Conservation (phyloP, 768 basidiomycete genomes). For the Paxillus involutus region DNA sequence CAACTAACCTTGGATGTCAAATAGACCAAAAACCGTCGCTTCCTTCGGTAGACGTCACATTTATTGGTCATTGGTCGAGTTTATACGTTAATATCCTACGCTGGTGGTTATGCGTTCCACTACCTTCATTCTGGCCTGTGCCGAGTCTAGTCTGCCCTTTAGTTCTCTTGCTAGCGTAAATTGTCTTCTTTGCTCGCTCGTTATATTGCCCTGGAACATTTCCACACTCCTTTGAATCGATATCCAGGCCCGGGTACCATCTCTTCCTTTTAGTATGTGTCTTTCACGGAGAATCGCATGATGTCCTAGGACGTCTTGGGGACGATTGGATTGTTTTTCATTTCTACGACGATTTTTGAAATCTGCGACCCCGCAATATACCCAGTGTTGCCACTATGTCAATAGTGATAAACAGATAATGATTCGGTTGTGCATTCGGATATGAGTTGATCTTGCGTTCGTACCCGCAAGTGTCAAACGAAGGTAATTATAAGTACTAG, state of each 20-base stretch:
- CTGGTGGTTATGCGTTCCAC: slow-evolving; percentile 26
- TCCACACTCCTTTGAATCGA: slow-evolving; percentile 61
- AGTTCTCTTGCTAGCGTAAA: slow-evolving; percentile 43
- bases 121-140: slow-evolving; percentile 27
- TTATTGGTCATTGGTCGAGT: slow-evolving; percentile 12
- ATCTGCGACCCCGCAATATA: slow-evolving; percentile 28
- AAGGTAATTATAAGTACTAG: slow-evolving; percentile 12
- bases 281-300: slow-evolving; percentile 33
- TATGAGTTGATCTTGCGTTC: background rate
- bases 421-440: no score
- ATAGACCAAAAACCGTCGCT: slow-evolving; percentile 37
- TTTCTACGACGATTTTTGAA: slow-evolving; percentile 15
- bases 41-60: slow-evolving; percentile 30
- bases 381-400: slow-evolving; percentile 34
- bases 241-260: slow-evolving; percentile 49
- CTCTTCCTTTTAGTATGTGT: slow-evolving; percentile 48
- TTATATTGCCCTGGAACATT: slow-evolving; percentile 43
- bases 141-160: slow-evolving; percentile 38
- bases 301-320: slow-evolving; percentile 18
- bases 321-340: slow-evolving; percentile 26
- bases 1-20: slow-evolving; percentile 11
- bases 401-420: slow-evolving; percentile 32
- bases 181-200: slow-evolving; percentile 34
- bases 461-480: slow-evolving; percentile 2
- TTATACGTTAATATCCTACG: slow-evolving; percentile 30